Percentiles rank a stretch among this genome's conserved stretches.
Evolutionary conservation across 139 green algal genomes (phyloP).

Genomic region (Ettlia oleoabundans): DNA sequence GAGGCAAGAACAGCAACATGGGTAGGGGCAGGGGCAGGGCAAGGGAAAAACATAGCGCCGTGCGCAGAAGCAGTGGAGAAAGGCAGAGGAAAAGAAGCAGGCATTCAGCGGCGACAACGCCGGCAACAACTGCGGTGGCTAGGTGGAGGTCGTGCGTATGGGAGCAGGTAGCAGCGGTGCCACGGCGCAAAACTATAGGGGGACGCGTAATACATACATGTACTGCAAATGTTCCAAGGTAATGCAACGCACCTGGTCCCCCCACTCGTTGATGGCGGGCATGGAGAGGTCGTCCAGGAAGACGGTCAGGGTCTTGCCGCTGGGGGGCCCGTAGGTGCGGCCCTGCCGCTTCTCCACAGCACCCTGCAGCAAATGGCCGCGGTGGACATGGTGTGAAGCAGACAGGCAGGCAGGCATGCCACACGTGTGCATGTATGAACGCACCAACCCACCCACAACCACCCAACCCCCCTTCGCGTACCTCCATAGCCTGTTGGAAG

Average conservation of each 20-base stretch:
- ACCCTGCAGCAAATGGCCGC: constrained; percentile 77
- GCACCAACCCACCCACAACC: background rate
- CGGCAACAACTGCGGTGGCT: too few species aligned
- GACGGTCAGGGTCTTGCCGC: constrained; percentile 87
- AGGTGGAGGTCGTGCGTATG: too few species aligned
- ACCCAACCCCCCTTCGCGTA: background rate
- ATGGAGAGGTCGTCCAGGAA: constrained; percentile 96
- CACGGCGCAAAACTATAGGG: too few species aligned
- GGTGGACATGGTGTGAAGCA: too few species aligned
- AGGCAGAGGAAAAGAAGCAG: background rate
- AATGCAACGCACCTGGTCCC: constrained; percentile 91
- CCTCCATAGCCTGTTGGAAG: constrained; percentile 82
- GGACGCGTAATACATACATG: too few species aligned
- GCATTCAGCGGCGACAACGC: background rate
- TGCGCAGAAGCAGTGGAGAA: too few species aligned
- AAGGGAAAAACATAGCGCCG: too few species aligned
- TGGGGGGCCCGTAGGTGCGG: constrained; percentile 89
- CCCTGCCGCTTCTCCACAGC: constrained; percentile 94
- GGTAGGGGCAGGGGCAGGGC: background rate
- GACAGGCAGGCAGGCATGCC: background rate
- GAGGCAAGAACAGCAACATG: too few species aligned
- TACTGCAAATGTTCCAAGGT: too few species aligned
- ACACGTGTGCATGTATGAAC: background rate
- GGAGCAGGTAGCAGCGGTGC: too few species aligned
- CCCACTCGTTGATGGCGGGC: constrained; percentile 95